phyloP scores from a whole-genome alignment of 2,329 filamentous ascomycete genomes.

The Microcyclosporella mali region DNA sequence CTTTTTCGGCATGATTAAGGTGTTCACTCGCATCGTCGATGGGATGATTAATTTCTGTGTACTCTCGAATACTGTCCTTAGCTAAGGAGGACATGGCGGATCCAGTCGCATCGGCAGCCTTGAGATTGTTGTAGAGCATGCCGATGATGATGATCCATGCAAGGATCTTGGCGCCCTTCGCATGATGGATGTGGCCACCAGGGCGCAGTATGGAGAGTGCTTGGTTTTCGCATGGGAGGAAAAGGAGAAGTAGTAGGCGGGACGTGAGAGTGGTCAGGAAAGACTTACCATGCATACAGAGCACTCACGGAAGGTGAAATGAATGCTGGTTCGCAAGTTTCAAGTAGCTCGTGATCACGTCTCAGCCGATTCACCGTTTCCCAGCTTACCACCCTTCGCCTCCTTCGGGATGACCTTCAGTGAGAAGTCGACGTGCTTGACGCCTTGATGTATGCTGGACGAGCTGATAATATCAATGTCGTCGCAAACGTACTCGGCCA shows the following conservation, averaged over 20 bases:
- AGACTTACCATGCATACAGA: too few relatives aligned
- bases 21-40: too few relatives aligned
- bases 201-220: too few relatives aligned
- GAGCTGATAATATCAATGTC: constrained; percentile 96
- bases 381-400: constrained; percentile 16
- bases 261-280: too few relatives aligned
- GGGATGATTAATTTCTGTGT: too few relatives aligned
- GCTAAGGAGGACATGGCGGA: too few relatives aligned
- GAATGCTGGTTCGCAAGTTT: neutral
- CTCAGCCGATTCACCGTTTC: constrained; percentile 18
- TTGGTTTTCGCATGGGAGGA: too few relatives aligned
- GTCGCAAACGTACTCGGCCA: constrained; percentile 66
- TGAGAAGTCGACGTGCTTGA: constrained; percentile 90
- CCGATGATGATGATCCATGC: constrained; percentile 1
- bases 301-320: constrained; percentile 1
- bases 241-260: constrained; percentile 5
- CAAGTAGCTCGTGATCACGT: constrained; percentile 15
- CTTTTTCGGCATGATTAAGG: too few relatives aligned
- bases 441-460: constrained; percentile 93
- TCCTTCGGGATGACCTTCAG: constrained; percentile 67
- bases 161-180: neutral
- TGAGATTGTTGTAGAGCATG: neutral
- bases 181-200: neutral
- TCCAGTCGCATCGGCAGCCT: too few relatives aligned
- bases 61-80: too few relatives aligned